Percentiles rank a stretch among this genome's conserved stretches.
These are phyloP conservation scores for Prunella vulgaris DNA, from an alignment of 257 asterid species.

Conservation along the genomic window DNA sequence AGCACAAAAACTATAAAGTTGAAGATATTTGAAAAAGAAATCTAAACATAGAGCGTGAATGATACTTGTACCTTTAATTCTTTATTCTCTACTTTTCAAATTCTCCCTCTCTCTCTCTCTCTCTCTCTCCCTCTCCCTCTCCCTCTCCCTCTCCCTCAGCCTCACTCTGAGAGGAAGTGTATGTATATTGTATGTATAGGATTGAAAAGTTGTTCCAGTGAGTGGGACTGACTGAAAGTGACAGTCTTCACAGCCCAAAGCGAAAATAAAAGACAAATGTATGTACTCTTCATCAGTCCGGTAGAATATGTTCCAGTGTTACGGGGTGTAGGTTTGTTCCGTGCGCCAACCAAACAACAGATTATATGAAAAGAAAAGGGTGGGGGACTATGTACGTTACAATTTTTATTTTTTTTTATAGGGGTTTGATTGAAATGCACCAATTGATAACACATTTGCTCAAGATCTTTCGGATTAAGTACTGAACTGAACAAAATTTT, in stretches of 20 bases:
- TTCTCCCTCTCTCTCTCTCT: constrained; percentile 14
- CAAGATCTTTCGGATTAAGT: no score
- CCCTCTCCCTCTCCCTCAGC: constrained; percentile 3
- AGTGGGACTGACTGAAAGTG: constrained; percentile 24
- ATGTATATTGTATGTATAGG: constrained; percentile 12
- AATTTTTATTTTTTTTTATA: no score
- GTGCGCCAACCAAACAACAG: constrained; percentile 10
- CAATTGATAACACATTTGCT: no score
- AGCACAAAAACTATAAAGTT: constrained; percentile 18
- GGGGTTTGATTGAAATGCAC: no score
- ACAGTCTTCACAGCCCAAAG: constrained; percentile 21
- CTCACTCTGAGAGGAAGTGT: constrained; percentile 14
- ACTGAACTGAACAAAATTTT: no score
- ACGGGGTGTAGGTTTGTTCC: background rate
- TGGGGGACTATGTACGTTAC: no score
- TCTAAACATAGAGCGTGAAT: constrained; percentile 41
- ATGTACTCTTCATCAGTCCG: background rate
- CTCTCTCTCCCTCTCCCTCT: constrained; percentile 21
- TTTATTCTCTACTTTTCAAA: constrained; percentile 33
- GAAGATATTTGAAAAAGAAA: constrained; percentile 10
- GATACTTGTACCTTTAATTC: constrained; percentile 22
- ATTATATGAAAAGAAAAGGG: no score
- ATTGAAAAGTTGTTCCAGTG: constrained; percentile 16
- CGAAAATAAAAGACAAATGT: constrained; percentile 10
- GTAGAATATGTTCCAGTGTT: background rate